Evolutionary conservation across 495 filamentous ascomycete genomes (phyloP).

Genomic region (Bacidia gigantensis): DNA sequence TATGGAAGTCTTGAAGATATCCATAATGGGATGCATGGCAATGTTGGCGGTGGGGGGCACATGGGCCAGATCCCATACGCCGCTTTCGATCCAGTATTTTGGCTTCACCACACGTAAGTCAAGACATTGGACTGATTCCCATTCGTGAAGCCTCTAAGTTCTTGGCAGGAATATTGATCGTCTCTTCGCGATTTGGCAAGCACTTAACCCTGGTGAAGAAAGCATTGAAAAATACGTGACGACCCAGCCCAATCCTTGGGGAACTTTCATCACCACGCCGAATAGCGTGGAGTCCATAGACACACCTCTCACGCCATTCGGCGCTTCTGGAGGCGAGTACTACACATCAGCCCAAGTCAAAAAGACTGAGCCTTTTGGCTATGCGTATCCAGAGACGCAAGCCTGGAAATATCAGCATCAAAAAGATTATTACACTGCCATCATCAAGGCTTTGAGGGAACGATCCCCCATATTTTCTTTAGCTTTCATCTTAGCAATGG

Average conservation of each 20-base stretch:
- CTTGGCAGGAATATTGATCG: neutral
- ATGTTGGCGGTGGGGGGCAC: constrained; percentile 25
- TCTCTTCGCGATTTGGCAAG: constrained; percentile 3
- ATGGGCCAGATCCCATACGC: constrained; percentile 29
- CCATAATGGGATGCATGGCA: neutral
- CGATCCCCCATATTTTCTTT: neutral
- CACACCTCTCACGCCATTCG: neutral
- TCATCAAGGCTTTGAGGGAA: neutral
- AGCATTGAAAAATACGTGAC: too few relatives aligned
- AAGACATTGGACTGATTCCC: neutral
- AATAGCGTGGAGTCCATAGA: neutral
- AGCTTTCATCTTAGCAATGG: too few relatives aligned
- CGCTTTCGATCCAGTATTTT: constrained; percentile 34
- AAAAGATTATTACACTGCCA: neutral
- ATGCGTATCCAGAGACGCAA: constrained; percentile 1
- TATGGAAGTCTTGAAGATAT: neutral
- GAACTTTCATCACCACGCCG: too few relatives aligned
- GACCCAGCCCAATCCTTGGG: too few relatives aligned
- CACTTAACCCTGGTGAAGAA: too few relatives aligned
- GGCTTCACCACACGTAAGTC: constrained; percentile 25
- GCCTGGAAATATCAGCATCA: neutral
- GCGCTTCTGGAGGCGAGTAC: neutral
- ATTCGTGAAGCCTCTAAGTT: neutral
- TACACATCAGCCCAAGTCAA: neutral
- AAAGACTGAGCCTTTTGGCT: neutral